A percentile compares a stretch with the other conserved stretches of the same genome.
Evolutionary conservation across 257 asterid species (phyloP).

Genomic region (Solanum arcanum): DNA sequence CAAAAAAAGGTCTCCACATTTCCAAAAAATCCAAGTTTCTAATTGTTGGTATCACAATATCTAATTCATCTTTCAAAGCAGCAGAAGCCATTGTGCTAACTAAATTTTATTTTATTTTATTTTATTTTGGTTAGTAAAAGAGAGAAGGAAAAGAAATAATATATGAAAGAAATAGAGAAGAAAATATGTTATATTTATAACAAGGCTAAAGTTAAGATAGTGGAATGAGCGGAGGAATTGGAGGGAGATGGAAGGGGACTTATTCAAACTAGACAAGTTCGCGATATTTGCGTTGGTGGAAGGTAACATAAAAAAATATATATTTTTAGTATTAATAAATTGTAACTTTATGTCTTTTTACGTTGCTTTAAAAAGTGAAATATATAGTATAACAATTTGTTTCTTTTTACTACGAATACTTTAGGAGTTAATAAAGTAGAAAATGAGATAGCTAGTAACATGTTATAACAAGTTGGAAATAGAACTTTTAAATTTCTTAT

Average conservation of each 20-base stretch:
- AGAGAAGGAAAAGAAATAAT: not conserved
- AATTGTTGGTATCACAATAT: conserved; percentile 4
- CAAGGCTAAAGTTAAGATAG: not conserved
- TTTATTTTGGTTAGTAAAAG: not conserved
- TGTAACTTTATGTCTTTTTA: not conserved
- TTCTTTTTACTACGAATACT: not conserved
- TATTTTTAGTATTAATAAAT: not conserved
- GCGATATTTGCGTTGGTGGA: not conserved
- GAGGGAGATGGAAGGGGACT: not conserved
- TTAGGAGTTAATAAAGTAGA: not conserved
- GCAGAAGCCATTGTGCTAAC: not conserved
- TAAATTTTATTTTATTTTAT: not conserved
- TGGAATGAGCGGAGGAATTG: not conserved
- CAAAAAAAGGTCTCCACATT: conserved; percentile 7
- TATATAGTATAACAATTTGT: too few relatives aligned
- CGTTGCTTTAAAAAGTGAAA: not conserved
- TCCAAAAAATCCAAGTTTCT: conserved; percentile 7
- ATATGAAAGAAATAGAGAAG: not conserved
- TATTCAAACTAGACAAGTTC: not conserved
- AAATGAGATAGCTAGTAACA: not conserved
- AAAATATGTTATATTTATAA: not conserved
- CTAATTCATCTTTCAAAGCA: conserved; percentile 8
- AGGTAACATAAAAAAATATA: not conserved
- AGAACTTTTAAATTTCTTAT: not conserved
- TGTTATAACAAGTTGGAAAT: not conserved